Percentiles rank a stretch among this genome's conserved stretches.
These are phyloP conservation scores for Tolypocladium pustulatum DNA, from an alignment of 2,329 filamentous ascomycete species.

Conservation along the genomic window DNA sequence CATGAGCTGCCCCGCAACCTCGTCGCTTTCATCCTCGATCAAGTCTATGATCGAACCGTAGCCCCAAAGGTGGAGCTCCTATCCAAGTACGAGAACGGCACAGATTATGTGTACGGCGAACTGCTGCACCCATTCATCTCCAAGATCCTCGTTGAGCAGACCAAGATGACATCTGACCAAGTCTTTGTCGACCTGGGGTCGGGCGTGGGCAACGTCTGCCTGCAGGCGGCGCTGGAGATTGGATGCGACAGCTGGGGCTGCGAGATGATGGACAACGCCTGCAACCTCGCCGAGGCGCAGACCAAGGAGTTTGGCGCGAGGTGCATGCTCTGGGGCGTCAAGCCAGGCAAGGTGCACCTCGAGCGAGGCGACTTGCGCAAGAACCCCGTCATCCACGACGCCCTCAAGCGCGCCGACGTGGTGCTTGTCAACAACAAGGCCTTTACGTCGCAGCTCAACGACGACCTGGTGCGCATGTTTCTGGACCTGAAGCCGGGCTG, in stretches of 20 bases:
- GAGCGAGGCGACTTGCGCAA: conserved; percentile 77
- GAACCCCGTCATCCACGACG: conserved; percentile 57
- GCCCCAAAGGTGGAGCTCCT: conserved; percentile 79
- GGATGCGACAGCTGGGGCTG: conserved; percentile 95
- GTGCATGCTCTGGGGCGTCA: conserved; percentile 80
- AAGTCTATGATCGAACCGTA: conserved; percentile 87
- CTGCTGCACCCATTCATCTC: conserved; percentile 76
- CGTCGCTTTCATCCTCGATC: conserved; percentile 70
- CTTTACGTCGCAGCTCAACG: conserved; percentile 81
- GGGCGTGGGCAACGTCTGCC: conserved; percentile 88
- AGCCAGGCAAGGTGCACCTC: conserved; percentile 68
- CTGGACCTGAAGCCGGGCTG: conserved; percentile 86
- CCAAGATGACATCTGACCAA: conserved; percentile 67
- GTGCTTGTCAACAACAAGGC: conserved; percentile 97
- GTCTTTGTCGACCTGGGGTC: conserved; percentile 93
- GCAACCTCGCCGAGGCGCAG: conserved; percentile 70
- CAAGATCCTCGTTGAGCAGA: conserved; percentile 66
- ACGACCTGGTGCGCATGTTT: conserved; percentile 77
- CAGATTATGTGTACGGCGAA: conserved; percentile 92
- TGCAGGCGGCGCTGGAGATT: conserved; percentile 87
- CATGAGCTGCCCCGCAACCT: conserved; percentile 61
- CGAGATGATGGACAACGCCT: conserved; percentile 90
- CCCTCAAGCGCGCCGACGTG: conserved; percentile 81
- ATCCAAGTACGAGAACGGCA: conserved; percentile 77
- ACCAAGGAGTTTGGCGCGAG: conserved; percentile 74